Conservation (phyloP, 768 basidiomycete species). For the Gyrodon lividus region DNA sequence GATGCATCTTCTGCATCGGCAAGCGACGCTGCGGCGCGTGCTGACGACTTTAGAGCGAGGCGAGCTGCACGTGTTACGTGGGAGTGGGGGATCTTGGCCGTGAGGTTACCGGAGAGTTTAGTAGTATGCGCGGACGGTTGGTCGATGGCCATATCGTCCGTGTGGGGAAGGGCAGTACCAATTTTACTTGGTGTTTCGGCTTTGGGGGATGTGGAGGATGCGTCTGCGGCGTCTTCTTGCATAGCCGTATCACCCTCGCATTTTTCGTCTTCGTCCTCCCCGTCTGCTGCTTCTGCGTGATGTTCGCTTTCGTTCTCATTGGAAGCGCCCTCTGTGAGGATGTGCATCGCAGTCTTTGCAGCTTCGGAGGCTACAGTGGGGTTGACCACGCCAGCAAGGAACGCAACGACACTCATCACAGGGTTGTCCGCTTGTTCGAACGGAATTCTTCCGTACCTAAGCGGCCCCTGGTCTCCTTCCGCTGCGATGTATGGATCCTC, state of each 20-base stretch:
- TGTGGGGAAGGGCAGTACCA: conserved; percentile 15
- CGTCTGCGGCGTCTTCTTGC: conserved; percentile 31
- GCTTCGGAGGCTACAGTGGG: conserved; percentile 92
- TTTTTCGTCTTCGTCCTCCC: conserved; percentile 35
- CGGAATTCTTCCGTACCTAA: conserved; percentile 77
- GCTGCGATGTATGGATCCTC: conserved; percentile 89
- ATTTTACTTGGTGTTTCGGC: conserved; percentile 16
- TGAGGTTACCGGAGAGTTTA: conserved; percentile 34
- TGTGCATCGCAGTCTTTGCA: conserved; percentile 85
- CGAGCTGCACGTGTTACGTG: conserved; percentile 80
- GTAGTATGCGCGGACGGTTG: conserved; percentile 28
- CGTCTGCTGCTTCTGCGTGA: conserved; percentile 31
- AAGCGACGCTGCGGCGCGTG: conserved; percentile 77
- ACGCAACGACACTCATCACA: conserved; percentile 97
- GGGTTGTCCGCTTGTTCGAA: conserved; percentile 97
- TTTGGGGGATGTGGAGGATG: conserved; percentile 5
- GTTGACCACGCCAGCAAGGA: conserved; percentile 88
- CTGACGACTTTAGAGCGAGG: conserved; percentile 86
- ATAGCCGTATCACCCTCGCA: conserved; percentile 42
- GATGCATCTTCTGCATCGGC: conserved; percentile 81
- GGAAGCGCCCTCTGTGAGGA: conserved; percentile 64
- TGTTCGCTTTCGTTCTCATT: conserved; percentile 31
- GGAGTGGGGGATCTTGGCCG: conserved; percentile 57
- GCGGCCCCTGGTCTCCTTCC: conserved; percentile 72
- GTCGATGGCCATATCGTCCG: conserved; percentile 52